phyloP scores from a whole-genome alignment of 164 flowering plant genomes.

The Stephania cephalantha region DNA sequence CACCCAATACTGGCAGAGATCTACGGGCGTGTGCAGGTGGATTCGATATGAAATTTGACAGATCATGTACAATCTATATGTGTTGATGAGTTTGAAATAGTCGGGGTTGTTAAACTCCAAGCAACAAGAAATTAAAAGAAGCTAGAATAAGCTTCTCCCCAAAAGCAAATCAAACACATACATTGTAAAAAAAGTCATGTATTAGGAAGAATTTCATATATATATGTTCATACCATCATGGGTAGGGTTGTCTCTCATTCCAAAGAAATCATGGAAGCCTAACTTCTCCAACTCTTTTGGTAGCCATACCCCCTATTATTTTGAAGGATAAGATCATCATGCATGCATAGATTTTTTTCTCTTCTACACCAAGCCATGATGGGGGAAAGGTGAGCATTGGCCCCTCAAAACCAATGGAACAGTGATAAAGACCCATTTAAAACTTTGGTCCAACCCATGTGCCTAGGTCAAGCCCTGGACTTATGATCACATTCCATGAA shows the following conservation, averaged over 20 bases:
- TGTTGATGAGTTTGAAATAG: too few species aligned
- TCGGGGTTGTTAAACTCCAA: too few species aligned
- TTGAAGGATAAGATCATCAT: slow-evolving; percentile 1
- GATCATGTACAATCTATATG: too few species aligned
- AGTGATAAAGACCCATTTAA: not conserved
- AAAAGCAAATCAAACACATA: too few species aligned
- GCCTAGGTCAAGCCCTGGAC: not conserved
- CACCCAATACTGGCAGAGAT: too few species aligned
- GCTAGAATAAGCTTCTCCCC: too few species aligned
- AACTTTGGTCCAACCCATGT: not conserved
- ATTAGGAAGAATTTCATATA: not conserved
- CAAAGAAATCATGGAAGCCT: slow-evolving; percentile 1
- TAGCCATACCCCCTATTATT: not conserved
- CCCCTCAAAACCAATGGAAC: not conserved
- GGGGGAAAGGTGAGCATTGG: not conserved
- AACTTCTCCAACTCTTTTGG: not conserved
- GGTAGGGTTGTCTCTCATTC: not conserved
- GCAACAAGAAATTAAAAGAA: too few species aligned
- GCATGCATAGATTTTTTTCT: not conserved
- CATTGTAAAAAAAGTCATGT: not conserved
- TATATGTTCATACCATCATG: not conserved
- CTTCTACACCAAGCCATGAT: not conserved
- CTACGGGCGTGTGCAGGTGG: too few species aligned
- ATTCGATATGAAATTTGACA: too few species aligned
- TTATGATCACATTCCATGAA: slow-evolving; percentile 1